Evolutionary conservation across 2,329 filamentous ascomycete genomes (phyloP), one percentile per base, ranked within the genome.

Genomic region (Plectosphaerella sp.): DNA sequence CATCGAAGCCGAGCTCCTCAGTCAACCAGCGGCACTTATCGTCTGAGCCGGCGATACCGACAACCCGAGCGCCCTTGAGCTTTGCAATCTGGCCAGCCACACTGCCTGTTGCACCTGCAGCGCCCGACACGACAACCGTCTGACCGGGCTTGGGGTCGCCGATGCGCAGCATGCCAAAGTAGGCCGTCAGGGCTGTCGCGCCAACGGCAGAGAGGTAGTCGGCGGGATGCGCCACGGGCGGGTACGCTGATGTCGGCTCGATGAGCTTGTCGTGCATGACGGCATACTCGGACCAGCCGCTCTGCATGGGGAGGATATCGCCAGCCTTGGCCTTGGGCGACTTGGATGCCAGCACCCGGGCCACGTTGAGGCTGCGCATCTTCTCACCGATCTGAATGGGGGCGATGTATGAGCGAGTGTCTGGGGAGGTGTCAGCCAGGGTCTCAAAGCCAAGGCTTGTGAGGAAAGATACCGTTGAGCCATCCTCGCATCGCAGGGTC

Each of bases 21-120:
- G 72, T 78, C 56, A 91, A 66, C 77, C 86, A 89, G 48, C 73
- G 68, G 59, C 82, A 88, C 71, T 90, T 90, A 37, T 86, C 82
- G 36, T 82, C 77, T 50, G 76, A 79, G 0, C 87, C 87, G 1
- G 84, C 84, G 55, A 89, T 75, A 7, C 86, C 87, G 20, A 87
- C 67, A 12, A 89, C 82, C 3, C 75, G 59, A 47, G 71, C 70
- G 12, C 86, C 88, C 67, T 84, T 83, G 50, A 90, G 70, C 73
- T 89, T 91, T 16, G 87, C 87, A 58, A 92, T 89, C 70, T 93
- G 89, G 0, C 87, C 88, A 0, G 83, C 88, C 1, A 92, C 81
- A 62, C 80, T 87, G 1, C 89, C 89, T 0, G 89, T 92, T 0
- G 88, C 89, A 2, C 89, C 89, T 0, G 89, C 89, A 2, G 89